A percentile compares a stretch with the other conserved stretches of the same genome.
Evolutionary conservation across 2,329 filamentous ascomycete genomes (phyloP).

Genomic region (Coniochaeta sp.): DNA sequence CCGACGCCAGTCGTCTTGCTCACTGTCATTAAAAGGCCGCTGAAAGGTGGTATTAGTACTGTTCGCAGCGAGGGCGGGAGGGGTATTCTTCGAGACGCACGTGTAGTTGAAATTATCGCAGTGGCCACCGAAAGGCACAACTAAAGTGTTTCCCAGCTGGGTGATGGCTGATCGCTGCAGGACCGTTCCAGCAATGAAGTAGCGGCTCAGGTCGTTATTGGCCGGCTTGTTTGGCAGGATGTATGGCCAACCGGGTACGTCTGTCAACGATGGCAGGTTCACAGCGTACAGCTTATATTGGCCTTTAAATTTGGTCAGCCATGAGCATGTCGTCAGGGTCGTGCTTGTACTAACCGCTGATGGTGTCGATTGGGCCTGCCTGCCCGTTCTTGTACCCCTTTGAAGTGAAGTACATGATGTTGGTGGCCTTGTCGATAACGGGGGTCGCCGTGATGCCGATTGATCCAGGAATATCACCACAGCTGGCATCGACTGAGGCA

Average conservation of each 20-base stretch:
- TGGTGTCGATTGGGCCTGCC: slow-evolving; percentile 5
- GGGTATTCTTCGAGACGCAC: too few species aligned
- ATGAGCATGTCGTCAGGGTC: background rate
- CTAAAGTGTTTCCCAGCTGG: slow-evolving; percentile 37
- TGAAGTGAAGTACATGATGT: slow-evolving; percentile 28
- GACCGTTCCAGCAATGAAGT: slow-evolving; percentile 44
- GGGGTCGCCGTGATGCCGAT: slow-evolving; percentile 30
- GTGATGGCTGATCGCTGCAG: slow-evolving; percentile 43
- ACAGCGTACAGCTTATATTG: slow-evolving; percentile 11
- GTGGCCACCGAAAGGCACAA: slow-evolving; percentile 47
- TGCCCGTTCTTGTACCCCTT: slow-evolving; percentile 25
- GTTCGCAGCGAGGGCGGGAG: too few species aligned
- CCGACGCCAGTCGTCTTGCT: slow-evolving; percentile 29
- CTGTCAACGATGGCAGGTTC: slow-evolving; percentile 5
- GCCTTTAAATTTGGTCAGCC: background rate
- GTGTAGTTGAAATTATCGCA: slow-evolving; percentile 52
- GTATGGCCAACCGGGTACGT: slow-evolving; percentile 31
- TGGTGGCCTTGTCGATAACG: slow-evolving; percentile 25
- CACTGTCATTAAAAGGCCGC: slow-evolving; percentile 41
- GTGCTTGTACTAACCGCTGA: background rate
- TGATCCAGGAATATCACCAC: slow-evolving; percentile 29
- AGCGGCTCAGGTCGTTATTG: slow-evolving; percentile 36
- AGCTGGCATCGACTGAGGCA: slow-evolving; percentile 26
- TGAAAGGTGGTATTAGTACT: too few species aligned
- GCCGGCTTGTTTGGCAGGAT: slow-evolving; percentile 35